Evolutionary conservation across 352 stramenopile genomes (phyloP).

Genomic region (Plasmopara viticola): DNA sequence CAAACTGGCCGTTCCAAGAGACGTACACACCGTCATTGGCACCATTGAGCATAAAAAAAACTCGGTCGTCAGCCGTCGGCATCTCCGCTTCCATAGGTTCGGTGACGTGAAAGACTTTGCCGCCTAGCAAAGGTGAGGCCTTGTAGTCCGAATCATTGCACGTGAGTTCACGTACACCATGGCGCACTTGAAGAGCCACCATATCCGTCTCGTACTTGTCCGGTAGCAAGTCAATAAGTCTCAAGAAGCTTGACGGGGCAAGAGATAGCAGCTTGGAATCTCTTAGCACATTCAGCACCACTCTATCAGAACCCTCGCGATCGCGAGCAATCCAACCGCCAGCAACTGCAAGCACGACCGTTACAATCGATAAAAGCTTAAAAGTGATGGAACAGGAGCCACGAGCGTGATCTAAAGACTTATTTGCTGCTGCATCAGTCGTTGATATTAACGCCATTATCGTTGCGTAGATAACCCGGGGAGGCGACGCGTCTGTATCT

Average conservation of each 20-base stretch:
- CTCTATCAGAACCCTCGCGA: conserved; percentile 8
- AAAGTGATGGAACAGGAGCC: conserved; percentile 34
- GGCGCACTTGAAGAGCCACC: conserved; percentile 31
- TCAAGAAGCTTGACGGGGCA: conserved; percentile 6
- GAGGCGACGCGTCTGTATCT: too few relatives aligned
- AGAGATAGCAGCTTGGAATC: conserved; percentile 9
- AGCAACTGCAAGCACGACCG: conserved; percentile 10
- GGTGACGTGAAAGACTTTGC: conserved; percentile 35
- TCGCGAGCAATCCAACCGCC: conserved; percentile 15
- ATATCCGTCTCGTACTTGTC: conserved; percentile 57
- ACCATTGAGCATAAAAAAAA: conserved; percentile 85
- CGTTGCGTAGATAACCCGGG: too few relatives aligned
- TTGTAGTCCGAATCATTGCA: conserved; percentile 35
- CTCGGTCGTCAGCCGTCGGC: conserved; percentile 30
- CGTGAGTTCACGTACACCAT: conserved; percentile 23
- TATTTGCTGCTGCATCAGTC: background rate
- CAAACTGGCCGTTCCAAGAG: conserved; percentile 67
- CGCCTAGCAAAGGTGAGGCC: conserved; percentile 31
- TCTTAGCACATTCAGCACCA: conserved; percentile 12
- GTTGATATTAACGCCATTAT: background rate
- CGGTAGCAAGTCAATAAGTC: conserved; percentile 15
- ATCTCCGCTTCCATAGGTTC: conserved; percentile 42
- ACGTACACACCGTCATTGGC: conserved; percentile 74
- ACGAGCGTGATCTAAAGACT: background rate
- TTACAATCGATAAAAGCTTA: conserved; percentile 21